Percentiles rank a stretch among this genome's conserved stretches.
These are phyloP conservation scores for Leishmania amazonensis DNA, from an alignment of 208 protist genomes.

Conservation along the genomic window DNA sequence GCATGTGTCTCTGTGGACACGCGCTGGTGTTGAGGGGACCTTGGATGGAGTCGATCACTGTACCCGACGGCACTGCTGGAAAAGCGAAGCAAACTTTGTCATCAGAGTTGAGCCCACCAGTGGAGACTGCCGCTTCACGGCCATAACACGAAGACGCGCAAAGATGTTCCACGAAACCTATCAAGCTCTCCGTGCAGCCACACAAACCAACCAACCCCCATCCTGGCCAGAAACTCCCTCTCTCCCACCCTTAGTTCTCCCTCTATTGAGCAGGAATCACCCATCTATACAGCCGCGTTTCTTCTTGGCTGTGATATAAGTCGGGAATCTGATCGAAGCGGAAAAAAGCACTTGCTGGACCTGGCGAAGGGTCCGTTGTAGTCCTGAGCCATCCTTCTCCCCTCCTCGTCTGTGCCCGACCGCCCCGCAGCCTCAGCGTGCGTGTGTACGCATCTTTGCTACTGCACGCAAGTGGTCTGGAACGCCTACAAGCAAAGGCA, in stretches of 20 bases:
- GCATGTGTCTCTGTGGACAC: background rate
- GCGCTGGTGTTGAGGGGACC: background rate
- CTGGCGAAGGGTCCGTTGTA: background rate
- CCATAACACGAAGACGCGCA: background rate
- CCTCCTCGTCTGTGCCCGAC: background rate
- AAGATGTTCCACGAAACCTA: background rate
- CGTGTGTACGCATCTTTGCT: background rate
- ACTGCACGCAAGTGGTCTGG: background rate
- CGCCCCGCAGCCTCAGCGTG: background rate
- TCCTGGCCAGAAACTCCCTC: background rate
- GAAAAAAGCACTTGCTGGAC: background rate
- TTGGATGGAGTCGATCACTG: background rate
- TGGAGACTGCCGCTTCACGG: no score
- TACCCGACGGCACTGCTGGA: background rate
- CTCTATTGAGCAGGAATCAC: background rate
- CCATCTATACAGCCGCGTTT: background rate
- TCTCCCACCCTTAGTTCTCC: background rate
- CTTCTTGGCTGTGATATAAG: background rate
- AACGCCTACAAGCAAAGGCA: background rate
- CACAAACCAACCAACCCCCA: background rate
- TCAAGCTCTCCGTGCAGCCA: background rate
- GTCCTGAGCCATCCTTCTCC: background rate
- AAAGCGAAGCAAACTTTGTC: background rate
- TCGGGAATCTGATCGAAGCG: background rate
- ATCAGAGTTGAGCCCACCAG: background rate